A percentile compares a stretch with the other conserved stretches of the same genome.
These are phyloP conservation scores for Plantago ovata DNA, from an alignment of 257 asterid species.

Conservation along the genomic window DNA sequence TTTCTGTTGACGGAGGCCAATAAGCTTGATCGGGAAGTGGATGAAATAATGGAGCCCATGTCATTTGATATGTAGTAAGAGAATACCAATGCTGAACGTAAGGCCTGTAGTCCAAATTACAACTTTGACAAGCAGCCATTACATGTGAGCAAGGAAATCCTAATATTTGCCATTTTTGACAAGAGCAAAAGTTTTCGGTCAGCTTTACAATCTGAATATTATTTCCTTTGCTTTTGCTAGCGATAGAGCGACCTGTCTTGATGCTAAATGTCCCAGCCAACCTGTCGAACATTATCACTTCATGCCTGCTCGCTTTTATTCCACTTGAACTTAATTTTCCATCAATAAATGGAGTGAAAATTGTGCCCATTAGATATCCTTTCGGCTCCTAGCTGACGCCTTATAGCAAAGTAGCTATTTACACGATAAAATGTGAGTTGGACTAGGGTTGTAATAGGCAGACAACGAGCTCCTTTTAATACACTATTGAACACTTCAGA, in stretches of 20 bases:
- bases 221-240: background rate
- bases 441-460: no score
- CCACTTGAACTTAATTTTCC: no score
- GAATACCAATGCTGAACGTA: background rate
- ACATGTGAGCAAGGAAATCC: slow-evolving; percentile 14
- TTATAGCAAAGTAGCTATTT: no score
- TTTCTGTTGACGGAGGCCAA: background rate
- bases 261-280: background rate
- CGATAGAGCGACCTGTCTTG: background rate
- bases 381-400: no score
- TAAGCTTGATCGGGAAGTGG: background rate
- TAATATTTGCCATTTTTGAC: slow-evolving; percentile 10
- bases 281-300: background rate
- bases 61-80: background rate
- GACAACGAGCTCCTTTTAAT: no score
- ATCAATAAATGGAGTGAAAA: no score
- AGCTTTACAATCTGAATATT: background rate
- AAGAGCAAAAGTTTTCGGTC: background rate
- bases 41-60: background rate
- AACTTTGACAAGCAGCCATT: background rate
- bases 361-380: no score
- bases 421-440: no score
- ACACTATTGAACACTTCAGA: no score
- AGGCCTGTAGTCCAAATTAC: no score
- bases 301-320: no score